phyloP scores from a whole-genome alignment of 306 rosid genomes.

The Bauhinia variegata region DNA sequence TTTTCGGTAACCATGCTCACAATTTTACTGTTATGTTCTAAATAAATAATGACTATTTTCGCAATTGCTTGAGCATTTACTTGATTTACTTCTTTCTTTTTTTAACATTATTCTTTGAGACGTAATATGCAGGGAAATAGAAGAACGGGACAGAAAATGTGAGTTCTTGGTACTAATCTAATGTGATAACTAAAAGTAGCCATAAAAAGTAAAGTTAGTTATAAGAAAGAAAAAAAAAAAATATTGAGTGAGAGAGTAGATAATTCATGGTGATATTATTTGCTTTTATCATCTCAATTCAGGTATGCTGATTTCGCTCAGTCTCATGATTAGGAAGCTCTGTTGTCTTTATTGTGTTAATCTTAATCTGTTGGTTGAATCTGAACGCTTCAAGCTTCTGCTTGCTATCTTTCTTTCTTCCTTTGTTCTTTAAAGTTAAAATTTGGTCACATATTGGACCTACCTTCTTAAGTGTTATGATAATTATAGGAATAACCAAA shows the following conservation, averaged over 20 bases:
- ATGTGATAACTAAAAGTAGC: neutral
- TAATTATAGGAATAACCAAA: constrained; percentile 3
- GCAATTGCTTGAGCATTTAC: neutral
- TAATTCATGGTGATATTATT: neutral
- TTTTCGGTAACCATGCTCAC: neutral
- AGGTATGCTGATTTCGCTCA: neutral
- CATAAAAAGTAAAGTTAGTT: constrained; percentile 4
- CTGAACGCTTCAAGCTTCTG: neutral
- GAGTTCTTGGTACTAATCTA: constrained; percentile 5
- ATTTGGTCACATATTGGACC: neutral
- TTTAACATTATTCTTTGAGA: neutral
- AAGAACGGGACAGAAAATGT: constrained; percentile 8
- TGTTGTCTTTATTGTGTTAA: neutral
- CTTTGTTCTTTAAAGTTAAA: no score
- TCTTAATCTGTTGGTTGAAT: neutral
- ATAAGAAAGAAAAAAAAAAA: neutral
- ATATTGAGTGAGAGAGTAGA: neutral
- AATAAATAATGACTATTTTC: neutral
- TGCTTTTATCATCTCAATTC: neutral
- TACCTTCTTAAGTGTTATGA: neutral
- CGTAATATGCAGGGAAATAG: neutral
- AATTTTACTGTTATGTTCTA: neutral
- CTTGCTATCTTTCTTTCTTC: neutral
- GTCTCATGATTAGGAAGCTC: neutral
- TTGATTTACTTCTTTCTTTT: constrained; percentile 12